Base-by-base conservation (phyloP, 192 early-diverging fungal species). In the Nowakowskiella sp. region DNA sequence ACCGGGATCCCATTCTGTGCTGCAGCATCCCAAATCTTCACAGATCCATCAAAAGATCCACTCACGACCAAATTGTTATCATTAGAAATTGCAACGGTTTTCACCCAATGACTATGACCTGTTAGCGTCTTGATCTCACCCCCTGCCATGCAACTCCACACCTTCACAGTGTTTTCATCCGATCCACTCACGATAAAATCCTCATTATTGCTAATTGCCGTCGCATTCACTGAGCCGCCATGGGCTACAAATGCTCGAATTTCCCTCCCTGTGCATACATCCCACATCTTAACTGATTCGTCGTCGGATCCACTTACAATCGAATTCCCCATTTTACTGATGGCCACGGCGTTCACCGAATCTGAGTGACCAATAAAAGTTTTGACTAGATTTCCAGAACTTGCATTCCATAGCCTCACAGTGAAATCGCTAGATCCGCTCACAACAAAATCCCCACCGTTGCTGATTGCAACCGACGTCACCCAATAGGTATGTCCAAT, bases 71-170 rank as follows among this genome's bases (percentile, higher is more conserved):
- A 77, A 39, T 72, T 57, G 31, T 74, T 81, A 26, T 79, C 47
- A 24, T 91, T 58, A 58, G 92, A 85, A 5, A 99, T 75, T n/a
- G n/a, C n/a, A n/a, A n/a, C n/a, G n/a, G n/a, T n/a, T n/a, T n/a
- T n/a, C n/a, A n/a, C n/a, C n/a, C n/a, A n/a, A n/a, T n/a, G n/a
- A n/a, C n/a, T n/a, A n/a, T n/a, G n/a, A n/a, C n/a, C n/a, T n/a
- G n/a, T n/a, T n/a, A n/a, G n/a, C n/a, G n/a, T n/a, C n/a, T n/a
- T n/a, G n/a, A n/a, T n/a, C n/a, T n/a, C n/a, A n/a, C n/a, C 46
- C 1, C 91, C 91, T 0, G 76, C 82, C 26, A 76, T n/a, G n/a
- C n/a, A n/a, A 45, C 84, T 77, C 93, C 93, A 96, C 16, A 96
- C 75, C 64, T 89, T 93, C 51, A 96, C 64, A 1, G 85, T 79